phyloP scores from a whole-genome alignment of 139 green algal genomes.

The Mychonastes homosphaera region DNA sequence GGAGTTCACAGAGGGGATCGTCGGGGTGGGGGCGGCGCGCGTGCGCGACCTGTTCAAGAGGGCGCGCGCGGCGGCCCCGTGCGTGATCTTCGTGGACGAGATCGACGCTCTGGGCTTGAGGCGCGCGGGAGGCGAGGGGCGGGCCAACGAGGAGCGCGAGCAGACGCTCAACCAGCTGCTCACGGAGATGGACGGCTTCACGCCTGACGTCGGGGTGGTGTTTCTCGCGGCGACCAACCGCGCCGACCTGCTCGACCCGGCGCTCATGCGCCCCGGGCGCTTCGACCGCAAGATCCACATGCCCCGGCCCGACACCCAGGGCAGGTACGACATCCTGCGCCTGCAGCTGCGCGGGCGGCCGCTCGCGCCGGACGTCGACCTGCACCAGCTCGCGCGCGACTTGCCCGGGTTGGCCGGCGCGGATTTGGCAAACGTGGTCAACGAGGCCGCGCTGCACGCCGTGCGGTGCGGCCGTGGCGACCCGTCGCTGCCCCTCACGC shows the following conservation, averaged over 20 bases:
- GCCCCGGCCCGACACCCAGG: conserved; percentile 56
- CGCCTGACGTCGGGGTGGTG: conserved; percentile 80
- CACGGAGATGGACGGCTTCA: conserved; percentile 98
- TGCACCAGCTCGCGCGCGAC: conserved; percentile 81
- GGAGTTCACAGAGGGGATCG: conserved; percentile 97
- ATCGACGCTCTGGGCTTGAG: conserved; percentile 89
- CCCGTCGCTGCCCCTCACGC: conserved; percentile 7
- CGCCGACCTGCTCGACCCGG: conserved; percentile 77
- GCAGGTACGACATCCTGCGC: conserved; percentile 66
- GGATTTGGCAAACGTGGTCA: conserved; percentile 91
- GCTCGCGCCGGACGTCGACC: conserved; percentile 66
- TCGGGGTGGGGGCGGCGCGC: conserved; percentile 89
- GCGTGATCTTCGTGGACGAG: conserved; percentile 98
- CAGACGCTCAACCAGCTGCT: conserved; percentile 98
- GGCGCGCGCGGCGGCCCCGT: conserved; percentile 71
- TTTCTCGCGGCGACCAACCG: conserved; percentile 93
- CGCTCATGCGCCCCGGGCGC: conserved; percentile 76
- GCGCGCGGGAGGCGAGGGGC: conserved; percentile 48
- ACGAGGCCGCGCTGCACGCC: conserved; percentile 76
- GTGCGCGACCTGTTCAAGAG: conserved; percentile 94
- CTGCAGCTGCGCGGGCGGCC: conserved; percentile 34
- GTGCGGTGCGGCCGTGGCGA: neutral
- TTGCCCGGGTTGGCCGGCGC: conserved; percentile 81
- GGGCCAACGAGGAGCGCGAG: conserved; percentile 49
- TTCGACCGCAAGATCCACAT: conserved; percentile 91